Percentiles rank a stretch among this genome's conserved stretches.
Evolutionary conservation across 352 stramenopile genomes (phyloP).

Genomic region (Phytophthora vignae): DNA sequence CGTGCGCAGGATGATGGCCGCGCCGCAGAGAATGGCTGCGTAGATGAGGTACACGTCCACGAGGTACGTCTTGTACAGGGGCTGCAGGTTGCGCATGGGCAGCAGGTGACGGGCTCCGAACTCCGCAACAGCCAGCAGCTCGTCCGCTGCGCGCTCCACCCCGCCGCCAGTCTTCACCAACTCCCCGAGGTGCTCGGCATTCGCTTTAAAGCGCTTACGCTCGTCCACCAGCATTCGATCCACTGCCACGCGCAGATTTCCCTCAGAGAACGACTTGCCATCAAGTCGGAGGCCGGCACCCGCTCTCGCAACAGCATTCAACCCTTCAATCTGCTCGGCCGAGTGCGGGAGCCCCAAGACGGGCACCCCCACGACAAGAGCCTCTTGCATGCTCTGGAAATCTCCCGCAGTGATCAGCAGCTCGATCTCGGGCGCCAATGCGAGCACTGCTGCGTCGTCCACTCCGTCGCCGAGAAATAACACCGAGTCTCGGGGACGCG

Average conservation of each 20-base stretch:
- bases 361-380: constrained; percentile 64
- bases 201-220: constrained; percentile 43
- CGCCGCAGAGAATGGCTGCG: constrained; percentile 79
- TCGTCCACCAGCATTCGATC: constrained; percentile 46
- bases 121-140: constrained; percentile 61
- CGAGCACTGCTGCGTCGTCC: constrained; percentile 59
- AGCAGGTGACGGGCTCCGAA: constrained; percentile 63
- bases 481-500: constrained; percentile 50
- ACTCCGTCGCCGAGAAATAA: constrained; percentile 60
- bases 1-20: constrained; percentile 84
- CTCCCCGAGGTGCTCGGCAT: constrained; percentile 59
- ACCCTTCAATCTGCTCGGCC: constrained; percentile 77
- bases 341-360: constrained; percentile 79
- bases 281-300: constrained; percentile 61
- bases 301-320: constrained; percentile 65
- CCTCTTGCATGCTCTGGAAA: constrained; percentile 66
- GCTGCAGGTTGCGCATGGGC: constrained; percentile 65
- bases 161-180: constrained; percentile 72
- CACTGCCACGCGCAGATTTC: constrained; percentile 40
- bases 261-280: constrained; percentile 43
- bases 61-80: constrained; percentile 86
- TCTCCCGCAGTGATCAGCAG: constrained; percentile 75
- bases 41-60: constrained; percentile 91
- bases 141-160: constrained; percentile 56
- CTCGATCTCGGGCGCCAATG: constrained; percentile 43